Evolutionary conservation across 2,329 filamentous ascomycete species (phyloP).

Genomic region (Rosellinia necatrix): DNA sequence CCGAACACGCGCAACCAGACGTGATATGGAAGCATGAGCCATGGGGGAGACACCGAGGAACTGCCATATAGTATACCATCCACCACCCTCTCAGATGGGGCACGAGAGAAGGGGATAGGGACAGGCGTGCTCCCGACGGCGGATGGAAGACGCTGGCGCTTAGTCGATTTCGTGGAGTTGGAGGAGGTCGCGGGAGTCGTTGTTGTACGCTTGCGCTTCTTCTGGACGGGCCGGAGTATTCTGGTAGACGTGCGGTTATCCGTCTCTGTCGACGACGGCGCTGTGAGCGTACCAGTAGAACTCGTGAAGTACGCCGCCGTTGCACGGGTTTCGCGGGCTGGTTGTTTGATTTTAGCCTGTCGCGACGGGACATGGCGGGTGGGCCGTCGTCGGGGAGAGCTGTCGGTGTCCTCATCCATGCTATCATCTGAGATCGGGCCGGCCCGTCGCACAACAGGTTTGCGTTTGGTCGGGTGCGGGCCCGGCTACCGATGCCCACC

Average conservation of each 20-base stretch:
- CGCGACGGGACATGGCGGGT: constrained; percentile 37
- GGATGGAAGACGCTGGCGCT: constrained; percentile 18
- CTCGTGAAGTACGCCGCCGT: constrained; percentile 33
- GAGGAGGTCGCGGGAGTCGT: background rate
- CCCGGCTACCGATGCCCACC: background rate
- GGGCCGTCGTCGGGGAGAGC: constrained; percentile 26
- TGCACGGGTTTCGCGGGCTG: constrained; percentile 34
- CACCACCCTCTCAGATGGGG: constrained; percentile 2
- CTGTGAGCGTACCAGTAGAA: constrained; percentile 16
- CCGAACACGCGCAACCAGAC: constrained; percentile 72
- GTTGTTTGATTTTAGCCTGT: constrained; percentile 38
- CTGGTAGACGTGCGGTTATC: constrained; percentile 13
- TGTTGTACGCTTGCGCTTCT: constrained; percentile 16
- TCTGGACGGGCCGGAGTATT: constrained; percentile 5
- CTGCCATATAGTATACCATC: constrained; percentile 9
- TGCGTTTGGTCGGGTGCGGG: too few relatives aligned
- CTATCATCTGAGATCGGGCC: too few relatives aligned
- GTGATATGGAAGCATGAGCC: constrained; percentile 61
- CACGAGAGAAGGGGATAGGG: background rate
- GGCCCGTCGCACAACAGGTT: constrained; percentile 21
- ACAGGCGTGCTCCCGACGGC: background rate
- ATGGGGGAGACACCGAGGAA: constrained; percentile 61
- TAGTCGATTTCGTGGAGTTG: constrained; percentile 4
- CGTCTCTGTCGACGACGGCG: constrained; percentile 23
- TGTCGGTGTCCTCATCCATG: constrained; percentile 32